Percentiles rank a stretch among this genome's conserved stretches.
Evolutionary conservation across 2,329 filamentous ascomycete species (phyloP).

Genomic region (Scleromitrula shiraiana): DNA sequence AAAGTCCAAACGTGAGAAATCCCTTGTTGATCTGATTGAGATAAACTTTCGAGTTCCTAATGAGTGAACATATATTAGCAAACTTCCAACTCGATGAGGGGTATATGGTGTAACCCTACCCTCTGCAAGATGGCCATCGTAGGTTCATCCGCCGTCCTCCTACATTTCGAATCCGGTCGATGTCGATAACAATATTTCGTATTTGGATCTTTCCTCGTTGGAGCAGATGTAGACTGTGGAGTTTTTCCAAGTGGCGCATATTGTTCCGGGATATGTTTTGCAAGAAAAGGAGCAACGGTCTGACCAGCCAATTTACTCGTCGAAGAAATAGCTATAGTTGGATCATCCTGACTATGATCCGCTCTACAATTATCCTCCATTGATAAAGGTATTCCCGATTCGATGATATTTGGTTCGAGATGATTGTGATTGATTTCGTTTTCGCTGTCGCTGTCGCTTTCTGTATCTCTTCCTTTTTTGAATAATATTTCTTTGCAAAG

Average conservation of each 20-base stretch:
- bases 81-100: neutral
- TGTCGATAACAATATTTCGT: constrained; percentile 96
- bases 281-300: constrained; percentile 60
- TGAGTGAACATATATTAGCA: no score
- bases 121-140: constrained; percentile 94
- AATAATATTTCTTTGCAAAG: constrained; percentile 14
- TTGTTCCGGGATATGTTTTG: constrained; percentile 80
- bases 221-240: constrained; percentile 30
- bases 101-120: constrained; percentile 41
- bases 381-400: constrained; percentile 17
- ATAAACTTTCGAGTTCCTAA: constrained; percentile 73
- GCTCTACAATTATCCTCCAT: constrained; percentile 23
- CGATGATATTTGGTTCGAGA: constrained; percentile 7
- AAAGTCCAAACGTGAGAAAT: constrained; percentile 97
- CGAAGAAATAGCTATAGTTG: constrained; percentile 23
- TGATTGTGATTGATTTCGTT: constrained; percentile 7
- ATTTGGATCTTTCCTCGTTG: constrained; percentile 52
- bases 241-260: constrained; percentile 69
- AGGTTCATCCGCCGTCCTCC: constrained; percentile 84
- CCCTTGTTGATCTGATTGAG: constrained; percentile 81
- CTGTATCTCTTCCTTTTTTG: no score
- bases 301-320: constrained; percentile 25
- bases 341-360: constrained; percentile 16
- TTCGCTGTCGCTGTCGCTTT: no score
- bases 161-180: constrained; percentile 86